phyloP scores from a whole-genome alignment of 139 green algal genomes.

The Nannochloris sp. region DNA sequence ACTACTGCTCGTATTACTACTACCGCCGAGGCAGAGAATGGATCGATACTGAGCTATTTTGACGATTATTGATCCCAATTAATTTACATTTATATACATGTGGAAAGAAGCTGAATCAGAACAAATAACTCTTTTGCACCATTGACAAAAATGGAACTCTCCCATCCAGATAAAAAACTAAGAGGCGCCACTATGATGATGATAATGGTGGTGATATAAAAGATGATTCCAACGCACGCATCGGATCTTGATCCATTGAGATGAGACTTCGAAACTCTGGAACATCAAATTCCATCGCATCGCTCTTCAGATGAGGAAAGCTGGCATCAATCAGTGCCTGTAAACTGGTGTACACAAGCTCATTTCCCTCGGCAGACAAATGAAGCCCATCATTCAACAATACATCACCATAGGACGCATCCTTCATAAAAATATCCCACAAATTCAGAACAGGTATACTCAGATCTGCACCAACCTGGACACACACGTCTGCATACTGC shows the following conservation, averaged over 20 bases:
- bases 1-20: neutral
- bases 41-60: too few relatives aligned
- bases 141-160: too few relatives aligned
- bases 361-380: constrained; percentile 49
- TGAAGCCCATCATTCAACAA: constrained; percentile 63
- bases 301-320: constrained; percentile 28
- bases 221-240: neutral
- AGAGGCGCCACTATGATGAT: too few relatives aligned
- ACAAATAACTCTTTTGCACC: too few relatives aligned
- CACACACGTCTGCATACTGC: constrained; percentile 44
- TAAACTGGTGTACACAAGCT: constrained; percentile 33
- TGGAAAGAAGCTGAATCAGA: too few relatives aligned
- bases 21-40: too few relatives aligned
- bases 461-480: constrained; percentile 27
- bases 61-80: too few relatives aligned
- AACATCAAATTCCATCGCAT: constrained; percentile 22
- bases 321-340: constrained; percentile 19
- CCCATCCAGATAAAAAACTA: too few relatives aligned
- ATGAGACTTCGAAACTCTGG: neutral
- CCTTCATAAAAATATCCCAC: constrained; percentile 42
- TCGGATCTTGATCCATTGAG: neutral
- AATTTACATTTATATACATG: too few relatives aligned
- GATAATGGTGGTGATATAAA: too few relatives aligned
- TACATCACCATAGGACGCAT: constrained; percentile 17
- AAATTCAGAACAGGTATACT: constrained; percentile 59